Evolutionary conservation across 179 eudicot species (phyloP), one percentile per base, ranked within the genome.

Genomic region (Beta macrorhiza): DNA sequence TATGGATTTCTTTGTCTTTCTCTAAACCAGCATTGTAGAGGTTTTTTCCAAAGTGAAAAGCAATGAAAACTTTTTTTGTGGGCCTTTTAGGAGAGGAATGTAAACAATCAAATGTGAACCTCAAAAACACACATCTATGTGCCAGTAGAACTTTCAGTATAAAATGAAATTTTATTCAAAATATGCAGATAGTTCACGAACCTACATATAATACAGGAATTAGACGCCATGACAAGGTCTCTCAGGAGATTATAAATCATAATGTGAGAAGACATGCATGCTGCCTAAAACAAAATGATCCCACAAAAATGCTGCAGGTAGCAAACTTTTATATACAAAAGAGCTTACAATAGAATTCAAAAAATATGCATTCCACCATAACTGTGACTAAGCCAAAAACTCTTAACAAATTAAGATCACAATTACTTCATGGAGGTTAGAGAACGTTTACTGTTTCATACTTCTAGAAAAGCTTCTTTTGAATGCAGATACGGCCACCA

Each of bases 401-500:
- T 29, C 4, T 1, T 2, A 14, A 64, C 22, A 55, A 25, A 81
- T 76, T 61, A 47, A 69, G 25, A 53, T 55, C 10, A 68, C 64
- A 22, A 69, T 52, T 55, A 47, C 8, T 62, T 12, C 5, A 10
- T n/a, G 55, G 37, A 70, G 49, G 74, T 3, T 53, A n/a, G 82
- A 72, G 78, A 77, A 75, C 67, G 58, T 74, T 67, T 55, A 61
- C 7, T 51, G 51, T 29, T 64, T 13, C 78, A 29, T 78, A 94
- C 99, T 92, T 91, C 88, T 58, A 92, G 80, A 87, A 87, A 79
- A 25, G 93, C 88, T 64, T 91, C 91, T 72, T 83, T 74, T 19
- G 97, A 90, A 73, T 88, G 88, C 85, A 97, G 86, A 85, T 94
- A 92, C 42, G 99, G 99, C 93, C 90, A 91, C 98, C 97, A 97